A percentile compares a stretch with the other conserved stretches of the same genome.
These are phyloP conservation scores for Saccharomycopsis olivae DNA, from an alignment of 805 yeast genomes.

Conservation along the genomic window DNA sequence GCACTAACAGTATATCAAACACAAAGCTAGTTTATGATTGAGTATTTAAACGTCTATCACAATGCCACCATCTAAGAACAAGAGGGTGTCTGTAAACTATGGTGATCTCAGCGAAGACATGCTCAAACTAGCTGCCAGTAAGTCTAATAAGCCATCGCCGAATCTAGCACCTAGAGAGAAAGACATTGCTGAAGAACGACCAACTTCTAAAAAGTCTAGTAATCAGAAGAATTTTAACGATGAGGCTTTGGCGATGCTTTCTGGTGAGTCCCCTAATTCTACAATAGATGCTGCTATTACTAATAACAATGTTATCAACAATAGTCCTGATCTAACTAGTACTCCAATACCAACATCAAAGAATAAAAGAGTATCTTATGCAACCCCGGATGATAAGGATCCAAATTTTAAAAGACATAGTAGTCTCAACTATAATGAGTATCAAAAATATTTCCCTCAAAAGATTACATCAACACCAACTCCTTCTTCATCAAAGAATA, in stretches of 20 bases:
- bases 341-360: not conserved
- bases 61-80: not conserved
- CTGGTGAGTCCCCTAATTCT: conserved; percentile 6
- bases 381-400: not conserved
- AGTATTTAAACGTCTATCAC: not conserved
- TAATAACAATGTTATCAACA: not conserved
- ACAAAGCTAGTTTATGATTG: too few species aligned
- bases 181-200: not conserved
- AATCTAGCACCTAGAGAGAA: not conserved
- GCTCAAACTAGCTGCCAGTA: conserved; percentile 10
- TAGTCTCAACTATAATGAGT: conserved; percentile 3
- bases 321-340: not conserved
- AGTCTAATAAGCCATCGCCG: conserved; percentile 8
- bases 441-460: not conserved
- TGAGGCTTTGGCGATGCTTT: conserved; percentile 14
- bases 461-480: too few species aligned
- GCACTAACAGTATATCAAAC: not conserved
- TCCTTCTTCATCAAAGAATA: not conserved
- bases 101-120: conserved; percentile 18
- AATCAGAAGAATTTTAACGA: conserved; percentile 11
- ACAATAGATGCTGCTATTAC: conserved; percentile 1
- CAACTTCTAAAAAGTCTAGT: not conserved
- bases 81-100: conserved; percentile 16
- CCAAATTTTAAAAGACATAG: not conserved
- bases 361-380: not conserved